Evolutionary conservation across 2,329 filamentous ascomycete species (phyloP).

Genomic region (Aureobasidium sp.): DNA sequence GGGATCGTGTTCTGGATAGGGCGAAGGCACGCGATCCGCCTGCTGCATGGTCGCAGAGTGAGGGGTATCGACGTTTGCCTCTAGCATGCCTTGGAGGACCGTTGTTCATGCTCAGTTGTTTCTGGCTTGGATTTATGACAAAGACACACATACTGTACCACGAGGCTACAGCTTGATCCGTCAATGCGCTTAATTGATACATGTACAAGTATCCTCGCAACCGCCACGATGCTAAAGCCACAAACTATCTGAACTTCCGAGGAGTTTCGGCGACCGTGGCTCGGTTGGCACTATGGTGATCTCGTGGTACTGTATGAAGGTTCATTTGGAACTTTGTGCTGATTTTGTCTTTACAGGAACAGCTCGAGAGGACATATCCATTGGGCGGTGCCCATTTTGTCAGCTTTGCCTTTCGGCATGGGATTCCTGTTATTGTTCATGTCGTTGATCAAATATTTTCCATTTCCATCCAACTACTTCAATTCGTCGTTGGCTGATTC

Average conservation of each 20-base stretch:
- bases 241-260: not conserved
- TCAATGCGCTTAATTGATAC: not conserved
- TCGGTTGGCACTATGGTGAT: constrained; percentile 30
- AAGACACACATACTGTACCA: not conserved
- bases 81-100: constrained; percentile 64
- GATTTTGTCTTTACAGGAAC: constrained; percentile 29
- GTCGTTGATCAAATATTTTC: constrained; percentile 41
- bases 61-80: constrained; percentile 62
- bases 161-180: not conserved
- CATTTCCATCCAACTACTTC: constrained; percentile 10
- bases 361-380: constrained; percentile 26
- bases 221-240: not conserved
- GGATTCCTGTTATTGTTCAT: constrained; percentile 43
- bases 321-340: not conserved
- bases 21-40: constrained; percentile 35
- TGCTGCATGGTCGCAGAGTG: constrained; percentile 50
- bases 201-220: not conserved
- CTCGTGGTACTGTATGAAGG: not conserved
- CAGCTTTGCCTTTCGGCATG: constrained; percentile 36
- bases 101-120: constrained; percentile 32
- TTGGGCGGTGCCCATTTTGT: constrained; percentile 36
- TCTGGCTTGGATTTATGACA: not conserved
- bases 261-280: constrained; percentile 12
- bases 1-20: constrained; percentile 51
- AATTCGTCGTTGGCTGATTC: constrained; percentile 24